Base-by-base conservation (phyloP, 2,329 filamentous ascomycete genomes). In the Cladosporium austrohemisphaericum region DNA sequence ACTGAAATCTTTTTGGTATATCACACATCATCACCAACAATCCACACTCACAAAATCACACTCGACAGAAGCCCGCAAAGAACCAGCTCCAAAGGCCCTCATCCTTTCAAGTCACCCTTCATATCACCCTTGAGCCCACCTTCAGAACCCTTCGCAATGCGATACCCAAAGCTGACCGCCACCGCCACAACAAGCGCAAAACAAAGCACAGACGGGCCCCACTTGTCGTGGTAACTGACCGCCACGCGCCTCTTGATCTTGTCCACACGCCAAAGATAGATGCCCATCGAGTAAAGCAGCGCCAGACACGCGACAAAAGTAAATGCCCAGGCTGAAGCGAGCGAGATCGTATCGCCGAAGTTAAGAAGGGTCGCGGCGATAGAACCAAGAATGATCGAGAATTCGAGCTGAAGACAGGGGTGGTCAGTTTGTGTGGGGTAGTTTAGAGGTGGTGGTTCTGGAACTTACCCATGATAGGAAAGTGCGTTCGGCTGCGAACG, bases 401-500 rank as follows among this genome's bases (percentile, higher is more conserved):
- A 97, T 69, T 98, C 92, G 61, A 98, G 86, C 86, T 86, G 57
- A 22, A 41, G 23, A 7, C 7, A 29, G 20, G n/a, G 8, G n/a
- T 18, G 5, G 43, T 47, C 28, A 47, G 33, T 6, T 22, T 20
- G 31, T 25, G 40, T 55, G 4, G 41, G 36, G 28, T 23, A 25
- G 16, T 41, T 13, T 41, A n/a, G 25, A 20, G 46, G 5, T 7
- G 11, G 1, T 18, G 11, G 20, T 20, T 20, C 72, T 10, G 11
- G 10, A 37, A 63, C 81, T 73, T 71, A 86, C 84, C 90, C 93
- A 98, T 55, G 89, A 88, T 50, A 98, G 78, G 71, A 96, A 98
- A 1, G 93, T 98, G 56, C 93, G 82, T 70, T 98, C 93, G 1
- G 90, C 91, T 18, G 93, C 93, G 65, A 98, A 95, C 69, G 90